phyloP scores from a whole-genome alignment of 2,329 filamentous ascomycete genomes.

The Verticillium zaregamsianum region DNA sequence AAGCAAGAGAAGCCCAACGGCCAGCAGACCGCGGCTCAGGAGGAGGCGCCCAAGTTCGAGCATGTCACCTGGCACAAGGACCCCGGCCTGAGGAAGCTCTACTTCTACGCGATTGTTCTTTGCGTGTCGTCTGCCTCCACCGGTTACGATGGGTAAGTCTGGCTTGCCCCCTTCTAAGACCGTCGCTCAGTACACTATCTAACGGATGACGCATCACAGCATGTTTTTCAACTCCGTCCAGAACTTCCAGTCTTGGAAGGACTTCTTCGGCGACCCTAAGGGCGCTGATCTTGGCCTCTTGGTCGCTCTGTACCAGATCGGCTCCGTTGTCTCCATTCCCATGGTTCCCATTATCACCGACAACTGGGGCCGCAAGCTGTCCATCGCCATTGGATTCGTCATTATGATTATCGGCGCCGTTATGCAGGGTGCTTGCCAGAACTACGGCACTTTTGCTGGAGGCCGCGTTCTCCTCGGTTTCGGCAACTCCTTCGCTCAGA shows the following conservation, averaged over 20 bases:
- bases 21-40: conserved; percentile 25
- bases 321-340: conserved; percentile 52
- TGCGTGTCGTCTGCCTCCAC: conserved; percentile 53
- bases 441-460: conserved; percentile 39
- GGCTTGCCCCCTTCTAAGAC: not conserved
- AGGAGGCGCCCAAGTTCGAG: conserved; percentile 46
- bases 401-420: conserved; percentile 54
- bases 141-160: conserved; percentile 48
- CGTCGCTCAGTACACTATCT: not conserved
- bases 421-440: conserved; percentile 48
- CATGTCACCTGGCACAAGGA: conserved; percentile 49
- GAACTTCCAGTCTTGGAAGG: conserved; percentile 39
- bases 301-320: conserved; percentile 55
- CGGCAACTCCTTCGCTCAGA: conserved; percentile 48
- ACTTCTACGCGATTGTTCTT: conserved; percentile 47
- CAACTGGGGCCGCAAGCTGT: conserved; percentile 46
- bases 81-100: conserved; percentile 51
- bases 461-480: conserved; percentile 56
- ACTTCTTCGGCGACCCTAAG: conserved; percentile 42
- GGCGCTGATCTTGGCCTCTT: conserved; percentile 46
- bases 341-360: conserved; percentile 54
- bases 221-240: conserved; percentile 42
- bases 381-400: conserved; percentile 48
- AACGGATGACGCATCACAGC: conserved; percentile 16
- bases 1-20: conserved; percentile 9